Evolutionary conservation across 345 rosid species (phyloP).

Genomic region (Pistacia atlantica): DNA sequence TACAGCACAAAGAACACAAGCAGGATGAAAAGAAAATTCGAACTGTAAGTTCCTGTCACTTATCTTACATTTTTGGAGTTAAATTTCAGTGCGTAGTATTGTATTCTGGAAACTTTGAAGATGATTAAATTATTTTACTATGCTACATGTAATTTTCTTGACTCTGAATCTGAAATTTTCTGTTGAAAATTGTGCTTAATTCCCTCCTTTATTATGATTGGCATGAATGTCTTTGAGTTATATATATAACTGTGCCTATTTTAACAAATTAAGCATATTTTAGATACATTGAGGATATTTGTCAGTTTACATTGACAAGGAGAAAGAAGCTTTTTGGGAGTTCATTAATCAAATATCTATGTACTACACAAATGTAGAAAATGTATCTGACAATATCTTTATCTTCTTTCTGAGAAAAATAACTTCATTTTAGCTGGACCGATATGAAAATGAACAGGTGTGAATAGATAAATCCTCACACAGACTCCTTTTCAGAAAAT

Average conservation of each 20-base stretch:
- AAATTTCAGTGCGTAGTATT: not conserved
- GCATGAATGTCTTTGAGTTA: too few species aligned
- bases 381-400: not conserved
- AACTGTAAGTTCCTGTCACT: conserved; percentile 52
- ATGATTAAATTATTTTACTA: not conserved
- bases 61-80: not conserved
- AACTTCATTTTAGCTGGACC: not conserved
- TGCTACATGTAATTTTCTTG: not conserved
- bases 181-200: not conserved
- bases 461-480: not conserved
- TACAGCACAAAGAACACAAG: conserved; percentile 32
- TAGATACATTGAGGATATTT: not conserved
- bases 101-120: not conserved
- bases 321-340: not conserved
- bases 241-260: too few species aligned
- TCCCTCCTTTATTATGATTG: not conserved
- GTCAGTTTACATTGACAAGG: not conserved
- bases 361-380: not conserved
- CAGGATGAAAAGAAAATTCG: conserved; percentile 54
- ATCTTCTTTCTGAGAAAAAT: not conserved
- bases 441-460: not conserved
- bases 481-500: not conserved
- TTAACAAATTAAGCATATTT: too few species aligned
- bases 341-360: not conserved
- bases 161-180: conserved; percentile 7